Evolutionary conservation across 306 rosid species (phyloP).

Genomic region (Amphicarpaea edgeworthii): DNA sequence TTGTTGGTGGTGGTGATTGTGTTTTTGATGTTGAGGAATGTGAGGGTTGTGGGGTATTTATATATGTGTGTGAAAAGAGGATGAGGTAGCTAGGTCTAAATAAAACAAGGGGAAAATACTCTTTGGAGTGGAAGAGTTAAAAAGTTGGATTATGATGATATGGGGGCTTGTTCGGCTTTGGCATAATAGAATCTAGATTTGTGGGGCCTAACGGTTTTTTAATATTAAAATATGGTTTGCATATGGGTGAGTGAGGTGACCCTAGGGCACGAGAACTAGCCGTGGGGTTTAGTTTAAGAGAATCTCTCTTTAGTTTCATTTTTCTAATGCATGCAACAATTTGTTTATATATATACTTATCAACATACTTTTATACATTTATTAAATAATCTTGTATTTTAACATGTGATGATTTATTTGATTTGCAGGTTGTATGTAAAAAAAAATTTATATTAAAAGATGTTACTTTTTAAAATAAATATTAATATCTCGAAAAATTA

Average conservation of each 20-base stretch:
- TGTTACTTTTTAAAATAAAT: no score
- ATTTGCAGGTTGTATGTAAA: no score
- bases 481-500: no score
- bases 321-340: conserved; percentile 24
- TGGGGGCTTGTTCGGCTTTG: conserved; percentile 59
- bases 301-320: conserved; percentile 51
- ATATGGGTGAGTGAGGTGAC: conserved; percentile 52
- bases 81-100: conserved; percentile 45
- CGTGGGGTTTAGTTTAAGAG: conserved; percentile 55
- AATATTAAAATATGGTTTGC: conserved; percentile 48
- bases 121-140: conserved; percentile 50
- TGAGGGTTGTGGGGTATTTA: conserved; percentile 40
- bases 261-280: conserved; percentile 63
- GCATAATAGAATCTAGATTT: conserved; percentile 81
- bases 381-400: no score
- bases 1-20: conserved; percentile 37
- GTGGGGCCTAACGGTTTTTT: conserved; percentile 65
- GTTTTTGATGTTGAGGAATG: conserved; percentile 39
- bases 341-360: no score
- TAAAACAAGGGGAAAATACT: conserved; percentile 70
- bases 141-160: conserved; percentile 40
- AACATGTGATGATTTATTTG: no score
- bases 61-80: conserved; percentile 54
- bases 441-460: no score
- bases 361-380: no score